phyloP scores from a whole-genome alignment of 805 yeast species.

The Metschnikowia lachancei region DNA sequence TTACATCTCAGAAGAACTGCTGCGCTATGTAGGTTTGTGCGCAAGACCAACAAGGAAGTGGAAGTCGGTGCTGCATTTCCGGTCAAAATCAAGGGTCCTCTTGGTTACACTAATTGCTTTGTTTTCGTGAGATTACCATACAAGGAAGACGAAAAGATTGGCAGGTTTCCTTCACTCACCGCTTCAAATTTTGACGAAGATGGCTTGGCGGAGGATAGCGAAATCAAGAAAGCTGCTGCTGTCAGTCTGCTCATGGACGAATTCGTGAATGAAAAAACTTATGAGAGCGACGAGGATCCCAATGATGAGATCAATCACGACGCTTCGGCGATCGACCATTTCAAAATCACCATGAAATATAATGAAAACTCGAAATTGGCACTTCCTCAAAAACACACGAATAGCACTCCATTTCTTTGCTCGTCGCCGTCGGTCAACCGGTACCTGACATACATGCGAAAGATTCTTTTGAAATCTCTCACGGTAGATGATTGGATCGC shows the following conservation, averaged over 20 bases:
- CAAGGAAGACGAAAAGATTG: constrained; percentile 68
- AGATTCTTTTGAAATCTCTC: constrained; percentile 12
- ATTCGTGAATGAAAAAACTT: constrained; percentile 27
- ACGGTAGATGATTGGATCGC: constrained; percentile 10
- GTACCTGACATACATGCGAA: constrained; percentile 18
- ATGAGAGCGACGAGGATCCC: constrained; percentile 19
- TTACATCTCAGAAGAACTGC: constrained; percentile 46
- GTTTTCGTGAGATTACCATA: constrained; percentile 61
- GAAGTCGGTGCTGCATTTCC: constrained; percentile 57
- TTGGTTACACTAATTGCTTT: constrained; percentile 37
- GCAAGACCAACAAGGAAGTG: constrained; percentile 46
- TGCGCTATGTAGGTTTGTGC: constrained; percentile 65
- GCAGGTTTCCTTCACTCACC: constrained; percentile 44
- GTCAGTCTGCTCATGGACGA: constrained; percentile 31
- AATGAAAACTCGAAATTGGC: constrained; percentile 21
- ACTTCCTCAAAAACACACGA: constrained; percentile 6
- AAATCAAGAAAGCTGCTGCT: constrained; percentile 2
- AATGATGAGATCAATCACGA: constrained; percentile 1
- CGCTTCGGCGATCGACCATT: constrained; percentile 12
- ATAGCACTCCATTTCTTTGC: constrained; percentile 23
- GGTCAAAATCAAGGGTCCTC: constrained; percentile 12
- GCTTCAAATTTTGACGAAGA: constrained; percentile 5
- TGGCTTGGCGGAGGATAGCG: background rate
- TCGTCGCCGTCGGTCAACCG: constrained; percentile 34
- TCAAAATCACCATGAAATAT: constrained; percentile 18